A percentile compares a stretch with the other conserved stretches of the same genome.
Conservation (phyloP, 805 yeast species). For the Metschnikowia drakensbergensis region DNA sequence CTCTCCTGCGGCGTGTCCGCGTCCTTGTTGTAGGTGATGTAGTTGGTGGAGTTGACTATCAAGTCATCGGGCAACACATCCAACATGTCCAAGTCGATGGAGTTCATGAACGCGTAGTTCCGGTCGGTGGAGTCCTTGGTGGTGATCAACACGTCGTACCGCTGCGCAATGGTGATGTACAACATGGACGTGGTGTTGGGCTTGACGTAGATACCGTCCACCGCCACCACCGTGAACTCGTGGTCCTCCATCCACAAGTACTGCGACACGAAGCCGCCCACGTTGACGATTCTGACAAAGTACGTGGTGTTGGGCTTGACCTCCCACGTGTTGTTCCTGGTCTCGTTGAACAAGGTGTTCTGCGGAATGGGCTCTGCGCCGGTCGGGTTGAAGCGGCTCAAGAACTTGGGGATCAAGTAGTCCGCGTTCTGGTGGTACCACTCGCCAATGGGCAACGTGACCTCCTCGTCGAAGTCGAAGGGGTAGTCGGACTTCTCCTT, state of each 20-base stretch:
- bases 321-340: slow-evolving; percentile 68
- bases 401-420: slow-evolving; percentile 51
- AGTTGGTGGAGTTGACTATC: slow-evolving; percentile 69
- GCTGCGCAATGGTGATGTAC: slow-evolving; percentile 87
- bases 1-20: slow-evolving; percentile 40
- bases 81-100: slow-evolving; percentile 77
- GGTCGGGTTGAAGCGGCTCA: slow-evolving; percentile 80
- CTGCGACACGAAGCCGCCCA: slow-evolving; percentile 91
- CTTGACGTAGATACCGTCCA: slow-evolving; percentile 87
- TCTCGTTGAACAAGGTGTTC: slow-evolving; percentile 72
- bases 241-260: slow-evolving; percentile 88
- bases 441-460: slow-evolving; percentile 64
- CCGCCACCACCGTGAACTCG: slow-evolving; percentile 78
- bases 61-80: slow-evolving; percentile 68
- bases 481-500: slow-evolving; percentile 47
- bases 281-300: slow-evolving; percentile 71
- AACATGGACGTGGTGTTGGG: slow-evolving; percentile 64
- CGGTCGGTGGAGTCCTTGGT: slow-evolving; percentile 60
- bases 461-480: slow-evolving; percentile 78
- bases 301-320: slow-evolving; percentile 87
- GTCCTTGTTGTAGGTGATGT: slow-evolving; percentile 53
- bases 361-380: slow-evolving; percentile 98
- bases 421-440: slow-evolving; percentile 77
- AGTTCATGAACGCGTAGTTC: slow-evolving; percentile 81
- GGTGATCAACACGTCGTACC: slow-evolving; percentile 74